Base-by-base conservation (phyloP, 768 basidiomycete species). In the Agrocybe pediades region DNA sequence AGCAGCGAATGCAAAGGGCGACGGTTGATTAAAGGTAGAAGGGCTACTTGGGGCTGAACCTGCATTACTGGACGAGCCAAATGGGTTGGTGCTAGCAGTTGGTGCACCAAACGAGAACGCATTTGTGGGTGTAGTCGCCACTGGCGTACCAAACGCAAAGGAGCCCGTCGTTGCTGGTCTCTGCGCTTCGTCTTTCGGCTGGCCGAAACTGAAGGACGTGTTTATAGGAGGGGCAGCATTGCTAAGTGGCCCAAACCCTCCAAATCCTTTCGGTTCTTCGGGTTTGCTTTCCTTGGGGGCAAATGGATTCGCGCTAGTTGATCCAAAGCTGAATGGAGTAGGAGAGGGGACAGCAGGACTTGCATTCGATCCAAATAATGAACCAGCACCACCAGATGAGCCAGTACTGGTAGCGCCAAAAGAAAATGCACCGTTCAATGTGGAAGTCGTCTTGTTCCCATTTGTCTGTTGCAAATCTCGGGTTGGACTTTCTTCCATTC, bases 401-500 rank as follows among this genome's bases (percentile, higher is more conserved):
- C 72, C 65, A 21, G 55, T 59, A 24, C n/a, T 36, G n/a, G 13
- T n/a, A 13, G n/a, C n/a, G 6, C 65, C 65, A 58, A 87, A 86
- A 1, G 79, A 64, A 61, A 88, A 85, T 36, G 70, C 72, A 39
- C 57, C 59, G 39, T 64, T 65, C 9, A 77, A 68, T 3, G 74
- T 72, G 17, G 73, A 41, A 71, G 71, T 33, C 65, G 58, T 56
- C 65, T 71, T 41, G 71, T 73, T 76, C 51, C 71, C 71, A 55
- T 77, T 81, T 20, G 70, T 57, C 44, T 80, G 79, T 66, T 79
- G 77, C 62, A 82, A 70, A 8, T 86, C 86, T 54, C 88, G 77
- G 2, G 81, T 83, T 1, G 90, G 90, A 59, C 90, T 92, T 68
- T 91, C 90, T 36, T 92, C 90, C 90, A 92, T 92, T 51, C 71